Conservation (phyloP, 2,329 filamentous ascomycete species). For the Cercospora beticola region DNA sequence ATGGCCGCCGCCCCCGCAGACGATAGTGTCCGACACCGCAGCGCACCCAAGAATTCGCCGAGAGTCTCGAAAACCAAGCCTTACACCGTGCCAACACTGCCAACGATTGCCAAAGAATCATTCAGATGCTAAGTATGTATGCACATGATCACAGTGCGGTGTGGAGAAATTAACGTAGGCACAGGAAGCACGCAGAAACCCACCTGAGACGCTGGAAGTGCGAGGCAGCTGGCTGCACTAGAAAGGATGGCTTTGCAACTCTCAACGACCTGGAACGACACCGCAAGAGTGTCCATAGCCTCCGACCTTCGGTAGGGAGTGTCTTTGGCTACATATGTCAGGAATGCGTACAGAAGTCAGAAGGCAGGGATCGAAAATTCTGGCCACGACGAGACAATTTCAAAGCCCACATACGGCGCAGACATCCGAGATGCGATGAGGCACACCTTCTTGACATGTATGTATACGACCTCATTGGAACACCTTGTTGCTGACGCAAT, state of each 20-base stretch:
- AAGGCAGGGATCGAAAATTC: conserved; percentile 58
- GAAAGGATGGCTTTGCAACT: conserved; percentile 69
- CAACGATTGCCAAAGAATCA: conserved; percentile 21
- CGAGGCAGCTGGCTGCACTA: conserved; percentile 55
- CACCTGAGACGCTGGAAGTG: conserved; percentile 70
- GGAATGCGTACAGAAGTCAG: conserved; percentile 55
- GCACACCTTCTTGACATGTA: conserved; percentile 24
- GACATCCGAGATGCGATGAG: conserved; percentile 52
- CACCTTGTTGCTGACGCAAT: neutral
- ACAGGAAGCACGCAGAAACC: conserved; percentile 71
- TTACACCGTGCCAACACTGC: conserved; percentile 13
- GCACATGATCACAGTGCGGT: neutral
- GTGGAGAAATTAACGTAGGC: neutral
- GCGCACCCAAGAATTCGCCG: neutral
- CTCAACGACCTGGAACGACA: conserved; percentile 80
- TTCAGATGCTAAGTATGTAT: conserved; percentile 27
- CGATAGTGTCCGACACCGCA: conserved; percentile 9
- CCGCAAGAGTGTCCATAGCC: conserved; percentile 64
- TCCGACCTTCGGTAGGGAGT: conserved; percentile 46
- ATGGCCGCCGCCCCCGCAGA: conserved; percentile 5
- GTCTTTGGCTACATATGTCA: conserved; percentile 51
- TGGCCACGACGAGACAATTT: conserved; percentile 90
- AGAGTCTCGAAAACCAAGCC: neutral
- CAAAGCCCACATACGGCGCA: conserved; percentile 69
- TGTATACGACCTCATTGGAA: neutral